These are phyloP conservation scores for Fusarium drepaniforme DNA, from an alignment of 2,329 filamentous ascomycete species.

Conservation along the genomic window DNA sequence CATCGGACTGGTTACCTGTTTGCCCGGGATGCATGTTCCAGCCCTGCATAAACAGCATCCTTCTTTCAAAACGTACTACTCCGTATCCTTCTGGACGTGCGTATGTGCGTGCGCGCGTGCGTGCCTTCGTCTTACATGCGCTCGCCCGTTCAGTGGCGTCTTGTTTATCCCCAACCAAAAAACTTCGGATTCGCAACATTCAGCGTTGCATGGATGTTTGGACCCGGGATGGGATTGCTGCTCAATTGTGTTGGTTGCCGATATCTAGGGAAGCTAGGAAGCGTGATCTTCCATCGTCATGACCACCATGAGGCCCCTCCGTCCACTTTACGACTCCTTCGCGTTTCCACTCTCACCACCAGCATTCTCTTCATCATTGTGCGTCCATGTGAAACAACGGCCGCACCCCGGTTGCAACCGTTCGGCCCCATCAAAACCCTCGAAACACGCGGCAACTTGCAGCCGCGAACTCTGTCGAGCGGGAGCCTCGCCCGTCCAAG, in stretches of 20 bases:
- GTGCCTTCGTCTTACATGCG: constrained; percentile 11
- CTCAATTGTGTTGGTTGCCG: constrained; percentile 33
- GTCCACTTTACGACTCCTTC: constrained; percentile 16
- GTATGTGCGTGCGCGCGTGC: constrained; percentile 8
- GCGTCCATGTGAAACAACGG: constrained; percentile 40
- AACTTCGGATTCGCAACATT: constrained; percentile 35
- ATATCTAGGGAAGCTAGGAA: constrained; percentile 27
- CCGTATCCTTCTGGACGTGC: constrained; percentile 4
- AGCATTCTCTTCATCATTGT: constrained; percentile 32
- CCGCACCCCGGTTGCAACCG: constrained; percentile 34
- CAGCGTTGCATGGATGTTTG: constrained; percentile 36
- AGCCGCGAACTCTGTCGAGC: constrained; percentile 27
- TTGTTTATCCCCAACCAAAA: constrained; percentile 24
- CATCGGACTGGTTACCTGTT: not conserved
- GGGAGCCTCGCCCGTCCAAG: constrained; percentile 15
- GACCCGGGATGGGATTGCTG: constrained; percentile 22
- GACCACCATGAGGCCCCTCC: constrained; percentile 27
- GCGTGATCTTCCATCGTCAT: constrained; percentile 22
- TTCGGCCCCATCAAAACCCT: constrained; percentile 31
- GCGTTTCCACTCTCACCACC: constrained; percentile 30
- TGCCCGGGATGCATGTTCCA: not conserved
- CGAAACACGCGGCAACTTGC: constrained; percentile 42
- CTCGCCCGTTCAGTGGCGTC: constrained; percentile 22
- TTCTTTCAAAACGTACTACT: constrained; percentile 20
- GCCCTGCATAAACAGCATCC: constrained; percentile 28